These are phyloP conservation scores for Typha latifolia DNA, from an alignment of 176 grass and related monocot genomes.

Conservation along the genomic window DNA sequence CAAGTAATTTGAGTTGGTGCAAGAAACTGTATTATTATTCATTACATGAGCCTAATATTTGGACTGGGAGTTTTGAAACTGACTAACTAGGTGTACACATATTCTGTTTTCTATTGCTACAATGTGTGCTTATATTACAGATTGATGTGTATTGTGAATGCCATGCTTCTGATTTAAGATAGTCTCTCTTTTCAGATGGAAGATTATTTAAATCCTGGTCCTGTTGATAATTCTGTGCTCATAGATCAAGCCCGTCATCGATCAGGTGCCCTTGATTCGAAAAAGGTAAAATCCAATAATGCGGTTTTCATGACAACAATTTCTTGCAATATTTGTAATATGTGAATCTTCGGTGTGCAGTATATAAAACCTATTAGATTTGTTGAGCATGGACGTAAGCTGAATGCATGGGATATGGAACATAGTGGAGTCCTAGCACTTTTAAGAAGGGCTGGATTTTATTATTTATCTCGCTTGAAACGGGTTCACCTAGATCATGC, in stretches of 20 bases:
- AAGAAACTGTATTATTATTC: too few species aligned
- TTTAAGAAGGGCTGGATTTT: slow-evolving; percentile 5
- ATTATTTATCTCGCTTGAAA: slow-evolving; percentile 8
- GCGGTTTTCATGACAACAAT: not conserved
- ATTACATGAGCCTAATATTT: too few species aligned
- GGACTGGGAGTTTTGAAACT: too few species aligned
- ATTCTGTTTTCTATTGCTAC: too few species aligned
- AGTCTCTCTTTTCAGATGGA: not conserved
- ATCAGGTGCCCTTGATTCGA: not conserved
- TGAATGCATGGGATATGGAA: slow-evolving; percentile 9
- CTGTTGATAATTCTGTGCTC: slow-evolving; percentile 4
- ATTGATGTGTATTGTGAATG: not conserved
- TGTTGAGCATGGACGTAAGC: slow-evolving; percentile 5
- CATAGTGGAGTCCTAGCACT: slow-evolving; percentile 5
- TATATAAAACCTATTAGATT: slow-evolving; percentile 11
- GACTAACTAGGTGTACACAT: too few species aligned
- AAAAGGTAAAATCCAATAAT: not conserved
- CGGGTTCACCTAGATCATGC: slow-evolving; percentile 10
- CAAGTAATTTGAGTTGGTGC: too few species aligned
- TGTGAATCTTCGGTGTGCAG: not conserved
- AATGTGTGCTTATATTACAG: not conserved
- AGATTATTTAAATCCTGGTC: slow-evolving; percentile 1
- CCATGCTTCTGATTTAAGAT: not conserved
- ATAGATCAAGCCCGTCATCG: slow-evolving; percentile 4
- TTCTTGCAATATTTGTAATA: not conserved